Evolutionary conservation across 306 rosid genomes (phyloP).

Genomic region (Pterocarpus macrocarpus): DNA sequence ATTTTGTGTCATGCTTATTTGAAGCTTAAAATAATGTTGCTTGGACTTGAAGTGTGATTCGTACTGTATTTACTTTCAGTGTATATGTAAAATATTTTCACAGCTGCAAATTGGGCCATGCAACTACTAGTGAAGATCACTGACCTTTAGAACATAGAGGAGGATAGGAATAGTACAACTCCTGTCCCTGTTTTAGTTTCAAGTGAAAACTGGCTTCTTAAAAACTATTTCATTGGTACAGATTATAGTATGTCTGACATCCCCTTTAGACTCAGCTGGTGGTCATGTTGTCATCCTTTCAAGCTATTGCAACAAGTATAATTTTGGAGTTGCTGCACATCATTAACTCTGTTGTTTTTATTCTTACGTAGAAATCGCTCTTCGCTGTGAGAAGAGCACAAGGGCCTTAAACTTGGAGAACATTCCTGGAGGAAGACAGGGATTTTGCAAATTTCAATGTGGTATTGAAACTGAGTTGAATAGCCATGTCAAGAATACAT

Average conservation of each 20-base stretch:
- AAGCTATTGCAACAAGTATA: slow-evolving; percentile 4
- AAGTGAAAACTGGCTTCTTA: slow-evolving; percentile 1
- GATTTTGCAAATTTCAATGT: background rate
- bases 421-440: background rate
- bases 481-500: slow-evolving; percentile 47
- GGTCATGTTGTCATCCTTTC: background rate
- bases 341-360: slow-evolving; percentile 9
- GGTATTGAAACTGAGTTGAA: slow-evolving; percentile 38
- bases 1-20: slow-evolving; percentile 21
- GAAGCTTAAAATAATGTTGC: slow-evolving; percentile 15
- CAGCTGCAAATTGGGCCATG: slow-evolving; percentile 21
- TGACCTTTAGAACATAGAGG: background rate
- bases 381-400: background rate
- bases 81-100: background rate
- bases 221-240: background rate
- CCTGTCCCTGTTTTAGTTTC: background rate
- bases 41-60: slow-evolving; percentile 19
- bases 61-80: slow-evolving; percentile 7
- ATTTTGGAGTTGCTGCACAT: background rate
- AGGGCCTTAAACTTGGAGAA: slow-evolving; percentile 27
- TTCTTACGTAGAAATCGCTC: slow-evolving; percentile 8
- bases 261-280: slow-evolving; percentile 16
- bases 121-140: slow-evolving; percentile 21
- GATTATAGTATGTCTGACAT: slow-evolving; percentile 7
- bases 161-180: background rate